phyloP scores from a whole-genome alignment of 345 rosid species.

The Populus simonii region DNA sequence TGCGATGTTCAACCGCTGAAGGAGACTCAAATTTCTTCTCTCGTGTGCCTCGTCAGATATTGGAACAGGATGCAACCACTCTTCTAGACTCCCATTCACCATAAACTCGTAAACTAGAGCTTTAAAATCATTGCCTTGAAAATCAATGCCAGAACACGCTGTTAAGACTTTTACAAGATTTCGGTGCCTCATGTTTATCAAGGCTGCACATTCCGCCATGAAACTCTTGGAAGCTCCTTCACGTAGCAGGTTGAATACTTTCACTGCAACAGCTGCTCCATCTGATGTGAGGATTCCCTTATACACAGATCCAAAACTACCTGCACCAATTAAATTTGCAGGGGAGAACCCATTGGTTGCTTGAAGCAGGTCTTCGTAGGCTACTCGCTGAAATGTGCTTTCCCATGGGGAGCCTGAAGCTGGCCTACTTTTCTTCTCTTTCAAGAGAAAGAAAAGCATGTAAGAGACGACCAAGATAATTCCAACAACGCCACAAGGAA shows the following conservation, averaged over 20 bases:
- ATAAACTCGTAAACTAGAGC: slow-evolving; percentile 8
- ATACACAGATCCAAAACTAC: slow-evolving; percentile 11
- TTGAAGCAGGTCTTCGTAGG: neutral
- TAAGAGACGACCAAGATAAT: neutral
- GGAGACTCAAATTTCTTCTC: neutral
- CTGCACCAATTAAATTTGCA: neutral
- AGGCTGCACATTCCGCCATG: slow-evolving; percentile 4
- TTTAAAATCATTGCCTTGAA: neutral
- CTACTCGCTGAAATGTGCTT: neutral
- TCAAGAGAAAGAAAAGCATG: neutral
- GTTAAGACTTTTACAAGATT: slow-evolving; percentile 4
- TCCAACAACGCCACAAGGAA: neutral
- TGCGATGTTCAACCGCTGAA: neutral
- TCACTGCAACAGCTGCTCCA: neutral
- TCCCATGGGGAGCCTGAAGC: neutral
- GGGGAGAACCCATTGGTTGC: slow-evolving; percentile 5
- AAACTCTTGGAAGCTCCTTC: slow-evolving; percentile 6
- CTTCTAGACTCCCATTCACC: slow-evolving; percentile 6
- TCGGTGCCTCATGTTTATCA: neutral
- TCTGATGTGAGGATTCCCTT: neutral
- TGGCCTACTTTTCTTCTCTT: neutral
- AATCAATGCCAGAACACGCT: slow-evolving; percentile 2
- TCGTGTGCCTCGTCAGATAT: neutral
- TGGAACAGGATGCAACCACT: neutral
- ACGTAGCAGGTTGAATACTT: slow-evolving; percentile 1